A percentile compares a stretch with the other conserved stretches of the same genome.
These are phyloP conservation scores for Neurospora discreta DNA, from an alignment of 495 filamentous ascomycete genomes.

Conservation along the genomic window DNA sequence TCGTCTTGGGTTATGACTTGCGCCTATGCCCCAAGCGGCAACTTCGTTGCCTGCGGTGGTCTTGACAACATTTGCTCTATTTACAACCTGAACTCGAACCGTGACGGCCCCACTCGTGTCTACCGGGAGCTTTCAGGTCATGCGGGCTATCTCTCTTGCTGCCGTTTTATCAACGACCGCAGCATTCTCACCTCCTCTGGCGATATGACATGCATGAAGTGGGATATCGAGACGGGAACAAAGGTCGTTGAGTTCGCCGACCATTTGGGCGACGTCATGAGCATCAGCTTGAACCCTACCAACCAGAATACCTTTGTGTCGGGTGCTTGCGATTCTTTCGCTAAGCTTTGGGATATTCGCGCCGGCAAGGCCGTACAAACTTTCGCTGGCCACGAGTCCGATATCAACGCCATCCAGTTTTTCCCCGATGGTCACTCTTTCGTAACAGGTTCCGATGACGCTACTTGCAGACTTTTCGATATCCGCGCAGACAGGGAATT, in stretches of 20 bases:
- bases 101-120: slow-evolving; percentile 92
- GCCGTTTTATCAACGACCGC: slow-evolving; percentile 96
- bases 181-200: slow-evolving; percentile 96
- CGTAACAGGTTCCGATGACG: slow-evolving; percentile 95
- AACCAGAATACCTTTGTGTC: slow-evolving; percentile 99
- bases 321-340: slow-evolving; percentile 95
- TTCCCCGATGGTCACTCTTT: slow-evolving; percentile 99
- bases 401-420: slow-evolving; percentile 99
- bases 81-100: slow-evolving; percentile 89
- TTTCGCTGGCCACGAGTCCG: slow-evolving; percentile 95
- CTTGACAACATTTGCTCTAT: slow-evolving; percentile 99
- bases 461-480: slow-evolving; percentile 93
- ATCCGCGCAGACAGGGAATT: slow-evolving; percentile 94
- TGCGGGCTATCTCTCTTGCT: slow-evolving; percentile 96
- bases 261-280: slow-evolving; percentile 98
- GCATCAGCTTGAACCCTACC: slow-evolving; percentile 97
- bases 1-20: slow-evolving; percentile 99
- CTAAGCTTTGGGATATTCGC: slow-evolving; percentile 97
- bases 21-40: slow-evolving; percentile 95
- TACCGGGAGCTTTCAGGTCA: slow-evolving; percentile 94
- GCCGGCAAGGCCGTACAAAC: slow-evolving; percentile 98
- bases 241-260: slow-evolving; percentile 98
- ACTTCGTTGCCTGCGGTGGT: slow-evolving; percentile 96
- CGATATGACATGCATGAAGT: slow-evolving; percentile 99
- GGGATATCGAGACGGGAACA: slow-evolving; percentile 95